Evolutionary conservation across 2,329 filamentous ascomycete genomes (phyloP), one percentile per base, ranked within the genome.

Genomic region (Fusarium proliferatum): DNA sequence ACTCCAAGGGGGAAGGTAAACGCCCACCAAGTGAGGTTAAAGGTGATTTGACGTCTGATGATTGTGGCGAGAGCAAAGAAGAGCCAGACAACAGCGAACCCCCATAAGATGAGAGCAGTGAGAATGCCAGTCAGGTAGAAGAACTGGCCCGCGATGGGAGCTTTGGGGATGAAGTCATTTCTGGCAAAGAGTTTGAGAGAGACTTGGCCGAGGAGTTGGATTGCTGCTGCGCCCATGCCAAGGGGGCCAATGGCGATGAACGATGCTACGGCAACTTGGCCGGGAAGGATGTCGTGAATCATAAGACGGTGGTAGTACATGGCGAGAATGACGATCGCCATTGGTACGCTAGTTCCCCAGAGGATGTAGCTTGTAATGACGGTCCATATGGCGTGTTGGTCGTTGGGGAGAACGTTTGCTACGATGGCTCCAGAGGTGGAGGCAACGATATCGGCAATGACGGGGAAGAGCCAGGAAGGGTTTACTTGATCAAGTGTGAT

Each of bases 281-380:
- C 82, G 2, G 89, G 87, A 3, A 90, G 89, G 9, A 91, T 81
- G 53, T 89, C 88, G 77, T 92, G 86, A 1, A 91, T 77, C 26
- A 88, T 87, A 5, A 92, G 82, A 3, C 90, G 87, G 52, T 89
- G 87, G 73, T 90, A 90, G 76, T 92, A 92, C 49, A 92, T 87
- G 28, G 86, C 86, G 16, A 92, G 80, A 28, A 90, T 84, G 7
- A 85, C 82, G 80, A 91, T 84, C 1, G 89, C 86, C 21, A 91
- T 79, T 8, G 75, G 72, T 34, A 79, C 85, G 0, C 88, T 87
- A 58, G 87, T 87, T 1, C 89, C 90, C 89, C 88, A 91, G 72
- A 92, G 85, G 10, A 91, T 80, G 74, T 92, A 92, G 13, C 84
- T 88, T 16, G 84, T 82, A 4, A 91, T 80, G 8, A 92, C 68